Conservation (phyloP, 2,329 filamentous ascomycete species). For the Trichoderma afroharzianum region DNA sequence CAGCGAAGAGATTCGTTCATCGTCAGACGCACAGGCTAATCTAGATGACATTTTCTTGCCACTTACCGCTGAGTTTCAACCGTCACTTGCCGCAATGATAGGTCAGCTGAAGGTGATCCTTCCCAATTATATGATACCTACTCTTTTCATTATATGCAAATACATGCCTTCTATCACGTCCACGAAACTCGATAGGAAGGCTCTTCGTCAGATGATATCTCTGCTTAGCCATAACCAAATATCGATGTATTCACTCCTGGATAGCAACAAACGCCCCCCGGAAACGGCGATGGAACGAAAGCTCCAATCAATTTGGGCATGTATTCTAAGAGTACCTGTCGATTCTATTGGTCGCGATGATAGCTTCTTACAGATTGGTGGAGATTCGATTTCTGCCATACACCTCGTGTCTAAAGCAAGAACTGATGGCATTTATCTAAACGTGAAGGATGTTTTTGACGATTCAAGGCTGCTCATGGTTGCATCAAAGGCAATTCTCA, state of each 20-base stretch:
- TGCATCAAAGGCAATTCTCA: not conserved
- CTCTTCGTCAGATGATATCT: not conserved
- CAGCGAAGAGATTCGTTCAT: not conserved
- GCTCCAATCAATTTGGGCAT: not conserved
- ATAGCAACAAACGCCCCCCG: not conserved
- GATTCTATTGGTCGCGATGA: slow-evolving; percentile 5
- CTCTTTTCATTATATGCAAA: not conserved
- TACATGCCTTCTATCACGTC: slow-evolving; percentile 11
- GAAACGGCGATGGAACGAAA: slow-evolving; percentile 1
- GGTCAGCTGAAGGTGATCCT: not conserved
- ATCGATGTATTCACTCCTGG: not conserved
- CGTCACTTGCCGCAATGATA: not conserved
- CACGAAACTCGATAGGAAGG: slow-evolving; percentile 9
- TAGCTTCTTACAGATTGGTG: slow-evolving; percentile 9
- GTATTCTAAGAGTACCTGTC: not conserved
- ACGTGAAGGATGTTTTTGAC: slow-evolving; percentile 18
- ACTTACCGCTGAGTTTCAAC: not conserved
- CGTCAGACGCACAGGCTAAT: not conserved
- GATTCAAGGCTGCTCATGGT: slow-evolving; percentile 14
- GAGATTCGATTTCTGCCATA: slow-evolving; percentile 9
- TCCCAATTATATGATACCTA: slow-evolving; percentile 6
- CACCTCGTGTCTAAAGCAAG: not conserved
- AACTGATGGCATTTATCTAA: not conserved
- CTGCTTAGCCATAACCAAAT: not conserved
- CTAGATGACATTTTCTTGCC: not conserved